phyloP scores from a whole-genome alignment of 164 flowering plant species.

The Magnolia sinica region DNA sequence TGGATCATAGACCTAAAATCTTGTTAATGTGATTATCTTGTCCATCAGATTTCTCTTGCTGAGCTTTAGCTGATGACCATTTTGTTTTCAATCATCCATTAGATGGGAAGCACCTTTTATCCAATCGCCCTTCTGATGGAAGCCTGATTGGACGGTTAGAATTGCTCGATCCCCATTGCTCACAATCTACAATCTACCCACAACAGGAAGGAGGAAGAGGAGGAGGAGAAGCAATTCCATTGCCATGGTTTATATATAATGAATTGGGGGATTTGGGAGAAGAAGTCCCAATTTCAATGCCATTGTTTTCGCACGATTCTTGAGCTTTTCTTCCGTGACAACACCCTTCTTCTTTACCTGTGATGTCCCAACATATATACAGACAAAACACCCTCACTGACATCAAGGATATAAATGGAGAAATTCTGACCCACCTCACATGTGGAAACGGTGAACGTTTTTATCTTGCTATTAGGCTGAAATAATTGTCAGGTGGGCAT shows the following conservation, averaged over 20 bases:
- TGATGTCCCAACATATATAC: neutral
- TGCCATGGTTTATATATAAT: too few relatives aligned
- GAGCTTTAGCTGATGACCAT: too few relatives aligned
- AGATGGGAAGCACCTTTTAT: too few relatives aligned
- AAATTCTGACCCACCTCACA: neutral
- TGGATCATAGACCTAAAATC: too few relatives aligned
- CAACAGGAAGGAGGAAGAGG: too few relatives aligned
- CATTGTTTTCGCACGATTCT: neutral
- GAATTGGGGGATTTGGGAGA: neutral
- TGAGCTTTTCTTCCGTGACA: constrained; percentile 1
- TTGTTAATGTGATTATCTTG: too few relatives aligned
- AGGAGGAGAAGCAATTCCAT: too few relatives aligned
- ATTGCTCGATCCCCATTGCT: too few relatives aligned
- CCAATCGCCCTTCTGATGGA: too few relatives aligned
- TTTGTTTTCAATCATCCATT: too few relatives aligned
- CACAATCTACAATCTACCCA: neutral
- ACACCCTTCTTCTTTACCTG: neutral
- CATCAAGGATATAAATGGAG: neutral
- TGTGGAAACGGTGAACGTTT: neutral
- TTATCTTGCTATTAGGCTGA: neutral
- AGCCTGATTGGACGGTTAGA: too few relatives aligned
- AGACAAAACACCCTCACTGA: neutral
- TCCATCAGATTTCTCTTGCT: too few relatives aligned
- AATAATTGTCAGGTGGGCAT: neutral
- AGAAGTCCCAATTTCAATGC: neutral